Evolutionary conservation across 1,284 basidiomycete genomes (phyloP).

Genomic region (Butyriboletus pseudospeciosus): DNA sequence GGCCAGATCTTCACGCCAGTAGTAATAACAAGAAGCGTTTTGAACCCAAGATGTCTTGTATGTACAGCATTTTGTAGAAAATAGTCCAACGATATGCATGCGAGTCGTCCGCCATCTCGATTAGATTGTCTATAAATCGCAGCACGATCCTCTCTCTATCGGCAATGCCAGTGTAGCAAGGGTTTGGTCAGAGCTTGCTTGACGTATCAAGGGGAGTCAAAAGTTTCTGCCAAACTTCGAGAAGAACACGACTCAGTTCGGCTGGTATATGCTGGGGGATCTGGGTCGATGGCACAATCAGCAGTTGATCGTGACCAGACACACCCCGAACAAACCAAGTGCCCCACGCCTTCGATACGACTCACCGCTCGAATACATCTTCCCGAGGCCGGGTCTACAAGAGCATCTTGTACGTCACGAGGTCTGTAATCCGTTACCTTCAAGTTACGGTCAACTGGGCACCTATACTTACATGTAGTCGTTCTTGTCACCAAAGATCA

Average conservation of each 20-base stretch:
- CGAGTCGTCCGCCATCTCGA: background rate
- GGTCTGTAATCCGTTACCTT: constrained; percentile 30
- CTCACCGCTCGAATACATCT: constrained; percentile 40
- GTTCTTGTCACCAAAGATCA: constrained; percentile 46
- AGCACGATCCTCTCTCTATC: background rate
- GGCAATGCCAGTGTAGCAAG: background rate
- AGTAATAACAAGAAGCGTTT: too few relatives aligned
- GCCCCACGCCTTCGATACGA: constrained; percentile 41
- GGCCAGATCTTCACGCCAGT: too few relatives aligned
- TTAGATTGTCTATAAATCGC: background rate
- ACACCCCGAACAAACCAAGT: constrained; percentile 38
- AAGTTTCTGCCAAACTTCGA: constrained; percentile 19
- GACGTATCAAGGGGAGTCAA: background rate
- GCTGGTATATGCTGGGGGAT: constrained; percentile 26
- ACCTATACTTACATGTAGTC: constrained; percentile 45
- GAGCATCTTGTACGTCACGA: constrained; percentile 40
- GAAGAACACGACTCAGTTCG: constrained; percentile 16
- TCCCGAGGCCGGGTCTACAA: constrained; percentile 43
- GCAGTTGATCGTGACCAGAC: background rate
- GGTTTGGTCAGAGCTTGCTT: constrained; percentile 16
- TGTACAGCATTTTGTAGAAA: background rate
- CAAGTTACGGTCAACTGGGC: background rate
- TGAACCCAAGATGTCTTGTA: too few relatives aligned
- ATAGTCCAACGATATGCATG: background rate
- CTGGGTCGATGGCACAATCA: constrained; percentile 6